Evolutionary conservation across 108 stramenopile species (phyloP).

Genomic region (Asterionellopsis glacialis): DNA sequence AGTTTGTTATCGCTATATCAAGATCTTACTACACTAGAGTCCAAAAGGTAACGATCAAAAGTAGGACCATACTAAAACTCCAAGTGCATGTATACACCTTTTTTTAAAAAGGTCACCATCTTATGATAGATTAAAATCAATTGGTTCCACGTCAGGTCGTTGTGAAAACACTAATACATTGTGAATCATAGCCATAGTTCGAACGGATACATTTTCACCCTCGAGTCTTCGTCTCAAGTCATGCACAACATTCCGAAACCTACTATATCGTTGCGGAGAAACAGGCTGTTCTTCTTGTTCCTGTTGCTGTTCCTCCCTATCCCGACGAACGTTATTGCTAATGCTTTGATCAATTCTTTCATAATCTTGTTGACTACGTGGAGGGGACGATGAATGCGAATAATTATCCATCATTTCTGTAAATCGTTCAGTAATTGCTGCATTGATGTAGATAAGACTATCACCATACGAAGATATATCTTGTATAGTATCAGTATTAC

Average conservation of each 20-base stretch:
- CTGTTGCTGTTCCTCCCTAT: not conserved
- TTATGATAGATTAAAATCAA: not conserved
- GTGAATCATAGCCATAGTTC: conserved; percentile 12
- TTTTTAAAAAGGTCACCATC: too few species aligned
- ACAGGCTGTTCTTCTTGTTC: not conserved
- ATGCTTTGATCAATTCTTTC: too few species aligned
- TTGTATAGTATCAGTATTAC: not conserved
- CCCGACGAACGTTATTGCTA: too few species aligned
- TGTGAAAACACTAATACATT: conserved; percentile 5
- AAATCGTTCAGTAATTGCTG: conserved; percentile 16
- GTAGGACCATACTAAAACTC: too few species aligned
- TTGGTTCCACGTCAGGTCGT: conserved; percentile 1
- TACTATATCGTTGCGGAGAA: conserved; percentile 4
- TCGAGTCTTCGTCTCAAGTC: conserved; percentile 3
- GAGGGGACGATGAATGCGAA: too few species aligned
- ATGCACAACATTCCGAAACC: not conserved
- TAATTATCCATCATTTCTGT: not conserved
- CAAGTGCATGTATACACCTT: too few species aligned
- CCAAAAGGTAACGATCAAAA: too few species aligned
- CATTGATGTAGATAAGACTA: conserved; percentile 38
- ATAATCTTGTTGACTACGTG: too few species aligned
- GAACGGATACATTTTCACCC: conserved; percentile 14
- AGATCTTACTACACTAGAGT: too few species aligned
- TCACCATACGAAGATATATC: conserved; percentile 41
- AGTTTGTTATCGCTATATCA: too few species aligned